Percentiles rank a stretch among this genome's conserved stretches.
These are phyloP conservation scores for Glaciozyma martinii DNA, from an alignment of 768 basidiomycete species.

Conservation along the genomic window DNA sequence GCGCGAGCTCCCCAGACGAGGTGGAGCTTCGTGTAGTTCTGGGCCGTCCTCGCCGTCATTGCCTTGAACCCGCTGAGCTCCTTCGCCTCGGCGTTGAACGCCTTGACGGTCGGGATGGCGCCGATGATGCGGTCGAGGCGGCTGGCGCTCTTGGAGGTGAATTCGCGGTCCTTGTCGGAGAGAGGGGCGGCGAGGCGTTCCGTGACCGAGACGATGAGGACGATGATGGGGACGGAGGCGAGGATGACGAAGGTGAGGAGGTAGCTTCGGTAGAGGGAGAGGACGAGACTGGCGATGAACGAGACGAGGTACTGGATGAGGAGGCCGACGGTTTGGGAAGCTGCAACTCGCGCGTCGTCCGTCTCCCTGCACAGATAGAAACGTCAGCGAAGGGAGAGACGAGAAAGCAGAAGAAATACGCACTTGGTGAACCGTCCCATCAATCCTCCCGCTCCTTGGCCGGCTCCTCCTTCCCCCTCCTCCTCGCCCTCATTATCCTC, in stretches of 20 bases:
- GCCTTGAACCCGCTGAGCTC: conserved; percentile 50
- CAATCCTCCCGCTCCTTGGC: conserved; percentile 75
- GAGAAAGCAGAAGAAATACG: conserved; percentile 29
- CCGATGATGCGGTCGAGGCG: conserved; percentile 65
- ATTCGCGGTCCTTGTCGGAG: conserved; percentile 56
- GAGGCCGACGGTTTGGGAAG: conserved; percentile 67
- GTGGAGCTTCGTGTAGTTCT: conserved; percentile 51
- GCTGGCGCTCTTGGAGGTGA: conserved; percentile 63
- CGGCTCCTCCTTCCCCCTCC: conserved; percentile 43
- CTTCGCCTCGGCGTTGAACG: conserved; percentile 65
- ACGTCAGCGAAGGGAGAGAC: neutral
- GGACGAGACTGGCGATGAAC: conserved; percentile 62
- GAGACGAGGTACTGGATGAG: conserved; percentile 74
- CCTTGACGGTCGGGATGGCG: conserved; percentile 82
- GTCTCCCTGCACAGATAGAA: conserved; percentile 62
- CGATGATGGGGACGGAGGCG: conserved; percentile 71
- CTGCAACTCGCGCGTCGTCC: conserved; percentile 79
- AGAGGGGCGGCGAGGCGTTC: conserved; percentile 61
- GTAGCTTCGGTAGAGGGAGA: conserved; percentile 73
- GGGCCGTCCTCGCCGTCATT: conserved; percentile 46
- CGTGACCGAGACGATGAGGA: conserved; percentile 64
- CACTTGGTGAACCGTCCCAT: conserved; percentile 89
- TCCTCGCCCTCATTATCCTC: conserved; percentile 42
- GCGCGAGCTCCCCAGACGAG: conserved; percentile 66
- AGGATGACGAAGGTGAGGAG: conserved; percentile 85